These are phyloP conservation scores for Lyophyllum decastes DNA, from an alignment of 768 basidiomycete species.

Conservation along the genomic window DNA sequence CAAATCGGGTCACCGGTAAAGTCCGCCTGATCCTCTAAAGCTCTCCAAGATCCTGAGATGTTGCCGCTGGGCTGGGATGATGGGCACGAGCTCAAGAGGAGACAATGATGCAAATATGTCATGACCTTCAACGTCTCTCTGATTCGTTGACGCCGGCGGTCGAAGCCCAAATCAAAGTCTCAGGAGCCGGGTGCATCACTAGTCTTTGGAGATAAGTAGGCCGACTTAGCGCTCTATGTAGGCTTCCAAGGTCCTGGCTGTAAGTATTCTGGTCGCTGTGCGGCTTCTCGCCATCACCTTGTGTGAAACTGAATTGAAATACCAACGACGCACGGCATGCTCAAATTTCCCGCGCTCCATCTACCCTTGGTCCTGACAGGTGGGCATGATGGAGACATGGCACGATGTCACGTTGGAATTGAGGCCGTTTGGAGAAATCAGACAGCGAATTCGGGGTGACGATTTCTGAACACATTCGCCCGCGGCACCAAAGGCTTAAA, in stretches of 20 bases:
- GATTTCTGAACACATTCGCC: neutral
- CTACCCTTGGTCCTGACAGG: neutral
- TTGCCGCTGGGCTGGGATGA: neutral
- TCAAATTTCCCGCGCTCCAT: neutral
- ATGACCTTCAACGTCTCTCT: neutral
- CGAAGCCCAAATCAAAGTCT: neutral
- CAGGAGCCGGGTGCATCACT: neutral
- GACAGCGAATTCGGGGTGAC: neutral
- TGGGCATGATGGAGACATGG: conserved; percentile 2
- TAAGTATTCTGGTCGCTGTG: neutral
- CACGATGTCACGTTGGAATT: neutral
- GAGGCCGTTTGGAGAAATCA: conserved; percentile 8
- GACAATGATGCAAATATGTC: neutral
- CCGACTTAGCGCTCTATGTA: neutral
- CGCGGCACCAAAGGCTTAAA: neutral
- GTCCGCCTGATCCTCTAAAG: neutral
- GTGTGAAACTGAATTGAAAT: neutral
- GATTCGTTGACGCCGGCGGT: neutral
- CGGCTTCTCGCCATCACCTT: neutral
- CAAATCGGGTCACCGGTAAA: conserved; percentile 7
- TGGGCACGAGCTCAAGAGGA: neutral
- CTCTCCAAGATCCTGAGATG: neutral
- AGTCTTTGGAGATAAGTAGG: neutral
- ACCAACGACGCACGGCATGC: neutral
- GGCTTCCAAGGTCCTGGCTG: neutral